Evolutionary conservation across 2,329 filamentous ascomycete genomes (phyloP), one percentile per base, ranked within the genome.

Genomic region (Ceratocystis smalleyi): DNA sequence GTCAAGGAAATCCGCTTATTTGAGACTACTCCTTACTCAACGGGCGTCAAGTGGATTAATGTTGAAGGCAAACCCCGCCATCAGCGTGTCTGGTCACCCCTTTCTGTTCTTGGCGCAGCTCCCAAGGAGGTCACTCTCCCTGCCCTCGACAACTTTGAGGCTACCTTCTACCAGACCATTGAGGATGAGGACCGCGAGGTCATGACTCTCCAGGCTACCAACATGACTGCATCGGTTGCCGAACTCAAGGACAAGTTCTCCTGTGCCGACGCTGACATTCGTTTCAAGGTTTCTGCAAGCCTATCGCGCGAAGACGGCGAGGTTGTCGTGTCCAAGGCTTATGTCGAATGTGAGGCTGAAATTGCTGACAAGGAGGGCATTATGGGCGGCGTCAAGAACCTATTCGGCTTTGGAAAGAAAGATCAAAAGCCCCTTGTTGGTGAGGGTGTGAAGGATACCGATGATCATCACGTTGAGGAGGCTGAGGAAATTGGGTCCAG

Each of bases 361-460:
- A 81, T 80, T 3, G 73, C 76, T 7, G 84, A 85, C 74, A 89
- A 91, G 73, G 89, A 88, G 68, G 85, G 87, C 62, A 82, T 97
- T 60, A 88, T 96, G 59, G 92, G 96, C 71, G 91, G 90, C 54
- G 89, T 97, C 69, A 99, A 99, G 80, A 95, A 91, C 68, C 83
- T 96, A 68, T 95, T 99, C 72, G 94, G 94, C 5, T 91, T 97
- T 72, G 94, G 92, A 30, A 88, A 88, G 71, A 95, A 95, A 76
- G 87, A 88, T 40, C 88, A 92, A 64, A 88, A 96, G 75, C 79
- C 81, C 4, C 72, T 96, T 43, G 27, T 2, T n/a, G 81, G 83
- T 66, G 87, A 86, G 60, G 87, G 86, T 59, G 79, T 77, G 24
- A 83, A 80, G 63, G 78, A 73, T n/a, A 57, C 27, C 10, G 27